phyloP scores from a whole-genome alignment of 169 alveolate genomes.

The Pseudocohnilembus persalinus region DNA sequence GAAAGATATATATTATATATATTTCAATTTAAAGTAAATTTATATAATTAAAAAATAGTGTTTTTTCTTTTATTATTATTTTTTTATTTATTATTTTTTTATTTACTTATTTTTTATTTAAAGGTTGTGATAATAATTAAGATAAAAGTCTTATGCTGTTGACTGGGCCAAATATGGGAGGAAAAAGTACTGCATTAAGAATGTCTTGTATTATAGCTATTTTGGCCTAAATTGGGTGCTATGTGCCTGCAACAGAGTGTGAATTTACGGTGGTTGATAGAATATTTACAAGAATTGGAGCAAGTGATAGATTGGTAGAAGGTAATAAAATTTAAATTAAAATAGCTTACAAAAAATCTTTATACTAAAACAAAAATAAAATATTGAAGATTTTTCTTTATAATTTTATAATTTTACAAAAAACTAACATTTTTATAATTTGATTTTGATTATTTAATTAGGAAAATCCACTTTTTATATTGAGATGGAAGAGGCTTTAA shows the following conservation, averaged over 20 bases:
- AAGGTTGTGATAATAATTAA: conserved; percentile 32
- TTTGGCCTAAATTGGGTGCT: conserved; percentile 98
- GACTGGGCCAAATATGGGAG: conserved; percentile 99
- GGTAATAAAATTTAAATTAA: conserved; percentile 95
- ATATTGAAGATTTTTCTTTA: not conserved
- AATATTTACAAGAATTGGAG: conserved; percentile 99
- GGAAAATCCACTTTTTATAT: conserved; percentile 91
- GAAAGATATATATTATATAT: too few relatives aligned
- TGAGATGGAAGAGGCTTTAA: conserved; percentile 97
- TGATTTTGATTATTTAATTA: too few relatives aligned
- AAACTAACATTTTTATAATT: too few relatives aligned
- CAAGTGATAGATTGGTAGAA: conserved; percentile 96
- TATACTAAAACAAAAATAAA: too few relatives aligned
- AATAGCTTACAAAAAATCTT: too few relatives aligned
- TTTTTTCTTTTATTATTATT: too few relatives aligned
- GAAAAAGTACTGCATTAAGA: conserved; percentile 97
- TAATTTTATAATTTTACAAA: too few relatives aligned
- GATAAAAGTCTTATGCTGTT: conserved; percentile 79
- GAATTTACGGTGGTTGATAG: conserved; percentile 95
- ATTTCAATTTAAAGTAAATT: too few relatives aligned
- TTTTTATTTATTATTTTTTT: too few relatives aligned
- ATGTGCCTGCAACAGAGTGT: conserved; percentile 92
- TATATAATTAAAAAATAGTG: not conserved
- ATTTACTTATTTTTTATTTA: too few relatives aligned
- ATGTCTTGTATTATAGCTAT: conserved; percentile 95